Base-by-base conservation (phyloP, 192 early-diverging fungal genomes). In the Martensiomyces pterosporus region DNA sequence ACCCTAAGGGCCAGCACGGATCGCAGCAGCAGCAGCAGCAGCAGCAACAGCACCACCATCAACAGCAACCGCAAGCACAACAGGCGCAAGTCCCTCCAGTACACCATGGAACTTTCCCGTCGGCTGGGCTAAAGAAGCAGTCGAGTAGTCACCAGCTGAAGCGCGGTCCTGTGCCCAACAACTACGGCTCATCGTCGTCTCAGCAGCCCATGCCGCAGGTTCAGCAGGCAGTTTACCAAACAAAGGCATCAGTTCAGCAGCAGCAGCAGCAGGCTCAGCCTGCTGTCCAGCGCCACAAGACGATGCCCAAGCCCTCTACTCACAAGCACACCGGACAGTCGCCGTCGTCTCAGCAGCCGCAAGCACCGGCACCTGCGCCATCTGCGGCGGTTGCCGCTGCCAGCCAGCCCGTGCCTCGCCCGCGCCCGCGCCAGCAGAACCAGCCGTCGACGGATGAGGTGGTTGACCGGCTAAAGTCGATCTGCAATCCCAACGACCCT, bases 401-500 rank as follows among this genome's bases (percentile, higher is more conserved):
- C 65, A 22, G 45, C 49, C 43, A 64, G 47, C 51, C 62, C 40
- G 50, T 55, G 37, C 55, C 64, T 0, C 71, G 64, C 15, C 71
- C 75, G 18, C 69, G 77, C 34, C 81, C 76, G 29, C 74, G 78
- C 34, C 79, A 77, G 47, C 77, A 66, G 37, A 68, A 77, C 58
- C 64, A 77, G 29, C 67, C 76, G 21, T 77, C 83, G 35, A 82
- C 79, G 12, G 82, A 82, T 49, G 90, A 98, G 55, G 82, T 98
- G 7, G 79, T 98, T 39, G 86, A 87, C 24, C 79, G 87, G 4
- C 61, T 94, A 41, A 73, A 84, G 55, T 83, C 81, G 9, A 88
- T 94, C 38, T 94, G 92, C 69, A 91, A 82, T 32, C 85, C 86
- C 33, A 83, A 78, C 24, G 90, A 97, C 71, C 94, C 94, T 32